phyloP scores from a whole-genome alignment of 2,329 filamentous ascomycete genomes.

The Elsinoe fawcettii region DNA sequence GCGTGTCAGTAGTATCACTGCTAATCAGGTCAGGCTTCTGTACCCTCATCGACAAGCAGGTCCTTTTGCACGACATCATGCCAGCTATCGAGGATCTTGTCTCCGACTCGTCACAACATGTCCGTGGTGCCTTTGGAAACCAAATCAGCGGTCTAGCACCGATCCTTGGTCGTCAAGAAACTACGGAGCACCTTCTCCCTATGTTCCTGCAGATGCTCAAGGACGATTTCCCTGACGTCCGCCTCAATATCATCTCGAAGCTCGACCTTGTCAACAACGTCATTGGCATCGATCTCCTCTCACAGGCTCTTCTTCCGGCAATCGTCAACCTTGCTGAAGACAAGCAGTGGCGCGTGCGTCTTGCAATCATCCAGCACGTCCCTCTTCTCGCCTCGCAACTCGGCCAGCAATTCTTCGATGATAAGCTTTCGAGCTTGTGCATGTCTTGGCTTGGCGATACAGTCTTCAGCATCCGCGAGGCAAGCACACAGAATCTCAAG shows the following conservation, averaged over 20 bases:
- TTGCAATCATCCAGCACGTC: conserved; percentile 99
- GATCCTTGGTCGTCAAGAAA: conserved; percentile 96
- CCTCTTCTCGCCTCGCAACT: conserved; percentile 91
- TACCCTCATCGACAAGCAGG: conserved; percentile 74
- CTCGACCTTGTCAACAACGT: conserved; percentile 97
- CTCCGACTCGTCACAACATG: conserved; percentile 92
- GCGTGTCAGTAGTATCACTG: not conserved
- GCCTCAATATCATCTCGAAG: conserved; percentile 99
- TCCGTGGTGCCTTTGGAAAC: conserved; percentile 87
- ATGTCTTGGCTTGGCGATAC: conserved; percentile 99
- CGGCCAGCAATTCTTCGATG: conserved; percentile 95
- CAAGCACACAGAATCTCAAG: conserved; percentile 93
- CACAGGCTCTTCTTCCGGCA: conserved; percentile 89
- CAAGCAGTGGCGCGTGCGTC: conserved; percentile 96
- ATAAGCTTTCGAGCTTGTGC: conserved; percentile 89
- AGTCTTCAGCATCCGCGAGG: conserved; percentile 96
- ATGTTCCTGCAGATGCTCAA: conserved; percentile 99
- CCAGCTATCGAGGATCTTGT: conserved; percentile 92
- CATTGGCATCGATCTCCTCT: conserved; percentile 94
- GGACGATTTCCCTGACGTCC: conserved; percentile 96
- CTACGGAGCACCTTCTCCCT: conserved; percentile 88
- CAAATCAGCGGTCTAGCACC: conserved; percentile 96
- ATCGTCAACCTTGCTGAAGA: conserved; percentile 97
- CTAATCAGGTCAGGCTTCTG: conserved; percentile 66
- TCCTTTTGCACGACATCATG: conserved; percentile 93